Evolutionary conservation across 371 early-diverging fungal species (phyloP), one percentile per base, ranked within the genome.

Genomic region (Actinomortierella ambigua): DNA sequence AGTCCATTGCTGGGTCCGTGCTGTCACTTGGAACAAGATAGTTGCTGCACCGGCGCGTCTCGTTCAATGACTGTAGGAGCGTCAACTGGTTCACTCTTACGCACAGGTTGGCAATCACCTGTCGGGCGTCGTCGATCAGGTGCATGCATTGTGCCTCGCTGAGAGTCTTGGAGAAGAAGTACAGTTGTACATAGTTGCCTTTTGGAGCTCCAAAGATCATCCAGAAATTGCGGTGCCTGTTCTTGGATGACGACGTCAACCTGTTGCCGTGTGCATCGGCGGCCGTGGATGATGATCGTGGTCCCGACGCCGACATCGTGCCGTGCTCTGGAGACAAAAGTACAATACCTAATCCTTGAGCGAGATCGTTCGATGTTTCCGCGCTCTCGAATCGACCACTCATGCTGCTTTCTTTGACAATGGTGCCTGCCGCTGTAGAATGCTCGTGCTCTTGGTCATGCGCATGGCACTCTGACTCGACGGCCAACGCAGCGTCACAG

Each of bases 21-120:
- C 75, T 75, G 13, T 81, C 82, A 26, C 85, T 80, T 0, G 86
- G 73, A 15, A 91, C 71, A 1, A 92, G 79, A 48, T 89, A 92
- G 75, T 87, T 88, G 65, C 90, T 91, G 77, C 93, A 91, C 24
- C 79, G 65, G 53, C 90, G 85, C 0, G 87, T 84, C 29, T 89
- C 84, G 51, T 84, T 85, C 54, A 95, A 61, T 41, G 84, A 80
- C 15, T 83, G 78, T 24, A 95, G 76, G 13, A 93, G 65, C 1
- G 87, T 80, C 40, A 87, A 52, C 55, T 86, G 84, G 56, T 92
- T 95, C 44, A 90, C 88, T 8, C 86, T 77, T 47, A 88, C 83
- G 63, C 85, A 83, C 2, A 86, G 83, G 13, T 87, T 80, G 29
- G 75, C 66, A 3, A 91, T 82, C 53, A 84, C 81, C n/a, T 80